Evolutionary conservation across 2,329 filamentous ascomycete species (phyloP).

Genomic region (Diaporthe citri): DNA sequence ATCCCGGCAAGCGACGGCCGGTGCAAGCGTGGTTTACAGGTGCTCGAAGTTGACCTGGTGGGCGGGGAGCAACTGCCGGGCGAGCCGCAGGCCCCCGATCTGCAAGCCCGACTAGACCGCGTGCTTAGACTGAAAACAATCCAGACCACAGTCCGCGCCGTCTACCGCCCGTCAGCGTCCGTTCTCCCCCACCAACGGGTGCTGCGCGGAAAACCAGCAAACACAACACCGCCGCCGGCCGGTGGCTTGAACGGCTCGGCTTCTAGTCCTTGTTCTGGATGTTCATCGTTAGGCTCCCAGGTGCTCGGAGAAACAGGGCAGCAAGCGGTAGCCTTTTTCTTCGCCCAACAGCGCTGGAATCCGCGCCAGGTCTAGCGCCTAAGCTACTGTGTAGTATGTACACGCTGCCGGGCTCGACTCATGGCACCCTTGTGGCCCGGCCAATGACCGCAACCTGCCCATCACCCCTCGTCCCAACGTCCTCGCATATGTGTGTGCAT

Average conservation of each 20-base stretch:
- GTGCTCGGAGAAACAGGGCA: background rate
- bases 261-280: background rate
- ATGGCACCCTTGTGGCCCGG: background rate
- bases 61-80: conserved; percentile 30
- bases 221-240: background rate
- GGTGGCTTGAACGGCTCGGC: background rate
- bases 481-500: background rate
- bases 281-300: background rate
- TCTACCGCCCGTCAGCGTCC: background rate
- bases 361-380: conserved; percentile 17
- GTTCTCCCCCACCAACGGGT: background rate
- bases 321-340: background rate
- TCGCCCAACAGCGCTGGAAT: conserved; percentile 16
- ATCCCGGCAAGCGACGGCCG: conserved; percentile 9
- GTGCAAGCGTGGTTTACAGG: background rate
- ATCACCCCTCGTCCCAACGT: background rate
- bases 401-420: conserved; percentile 5
- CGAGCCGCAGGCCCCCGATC: conserved; percentile 8
- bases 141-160: conserved; percentile 3
- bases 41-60: background rate
- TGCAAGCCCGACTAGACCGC: background rate
- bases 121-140: background rate
- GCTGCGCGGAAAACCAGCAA: background rate
- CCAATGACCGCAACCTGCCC: conserved; percentile 2
- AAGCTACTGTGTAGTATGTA: conserved; percentile 14